Percentiles rank a stretch among this genome's conserved stretches.
Conservation (phyloP, 352 stramenopile species). For the Phytophthora pseudosyringae region DNA sequence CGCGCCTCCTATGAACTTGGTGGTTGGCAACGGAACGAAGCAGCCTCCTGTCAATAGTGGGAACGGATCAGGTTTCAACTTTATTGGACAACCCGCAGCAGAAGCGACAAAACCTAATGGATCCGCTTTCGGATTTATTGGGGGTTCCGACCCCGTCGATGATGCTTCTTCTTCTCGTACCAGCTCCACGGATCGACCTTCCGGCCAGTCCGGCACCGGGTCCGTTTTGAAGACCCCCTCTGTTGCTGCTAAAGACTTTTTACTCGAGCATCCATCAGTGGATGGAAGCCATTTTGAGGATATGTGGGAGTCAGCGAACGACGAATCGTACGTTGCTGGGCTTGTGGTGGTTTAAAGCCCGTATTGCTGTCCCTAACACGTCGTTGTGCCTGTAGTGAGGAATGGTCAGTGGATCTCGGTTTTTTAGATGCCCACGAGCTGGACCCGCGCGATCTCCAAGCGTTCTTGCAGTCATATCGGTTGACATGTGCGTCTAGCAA, state of each 20-base stretch:
- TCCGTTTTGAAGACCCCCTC: conserved; percentile 42
- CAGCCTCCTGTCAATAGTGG: conserved; percentile 28
- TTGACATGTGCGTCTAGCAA: conserved; percentile 75
- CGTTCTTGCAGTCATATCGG: conserved; percentile 66
- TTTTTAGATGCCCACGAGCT: conserved; percentile 54
- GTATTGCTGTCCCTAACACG: conserved; percentile 6
- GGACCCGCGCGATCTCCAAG: conserved; percentile 59
- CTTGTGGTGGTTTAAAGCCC: not conserved
- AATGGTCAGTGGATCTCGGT: conserved; percentile 72
- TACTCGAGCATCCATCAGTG: conserved; percentile 52
- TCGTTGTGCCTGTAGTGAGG: conserved; percentile 52
- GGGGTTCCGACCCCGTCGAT: conserved; percentile 45
- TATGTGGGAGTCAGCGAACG: conserved; percentile 79
- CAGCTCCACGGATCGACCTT: conserved; percentile 53
- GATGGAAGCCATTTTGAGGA: conserved; percentile 69
- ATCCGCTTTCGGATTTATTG: conserved; percentile 87
- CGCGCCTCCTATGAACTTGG: conserved; percentile 37
- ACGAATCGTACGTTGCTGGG: conserved; percentile 64
- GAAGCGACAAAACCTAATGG: conserved; percentile 27
- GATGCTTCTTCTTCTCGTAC: conserved; percentile 56
- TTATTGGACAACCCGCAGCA: conserved; percentile 30
- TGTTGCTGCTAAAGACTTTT: conserved; percentile 64
- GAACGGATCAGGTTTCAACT: conserved; percentile 41
- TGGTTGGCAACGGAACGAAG: conserved; percentile 34
- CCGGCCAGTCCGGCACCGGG: conserved; percentile 39